Base-by-base conservation (phyloP, 495 filamentous ascomycete genomes). In the Glonium stellatum region DNA sequence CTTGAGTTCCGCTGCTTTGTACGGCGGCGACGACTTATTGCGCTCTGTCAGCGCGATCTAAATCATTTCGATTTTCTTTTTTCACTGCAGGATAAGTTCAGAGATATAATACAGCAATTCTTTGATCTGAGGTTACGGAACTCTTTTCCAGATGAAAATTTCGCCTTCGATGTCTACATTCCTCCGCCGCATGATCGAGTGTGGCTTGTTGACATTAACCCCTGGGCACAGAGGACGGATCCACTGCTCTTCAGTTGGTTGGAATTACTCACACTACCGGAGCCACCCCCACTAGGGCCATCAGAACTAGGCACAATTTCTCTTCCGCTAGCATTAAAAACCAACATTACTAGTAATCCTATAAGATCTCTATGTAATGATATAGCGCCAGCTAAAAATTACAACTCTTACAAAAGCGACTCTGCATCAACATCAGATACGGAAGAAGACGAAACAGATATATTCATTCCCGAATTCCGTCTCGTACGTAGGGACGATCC, bases 1-100 rank as follows among this genome's bases (percentile, higher is more conserved):
- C 82, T 96, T 64, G 93, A 99, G 67, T 97, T 97, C 75, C 84
- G 93, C 18, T 95, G 88, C 69, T 99, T 97, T 69, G 95, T 96
- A 31, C 87, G 90, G 57, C 75, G 85, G 21, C 77, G 89, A 3
- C 82, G 79, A 25, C 76, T 99, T 3, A 77, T 99, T 9, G 92
- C 84, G 64, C 85, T 96, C 55, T 87, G 84, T 25, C 93, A 97
- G 74, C 84, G 93, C 0, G 95, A 97, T 66, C 80, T 89, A 12
- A 95, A 95, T 69, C 82, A 92, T 75, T 97, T 89, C 73, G 83
- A 86, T 25, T 97, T 96, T 70, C 78, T 97, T 0, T 79, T 82
- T 54, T 68, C 71, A 0, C 79, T 97, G 72, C 78, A 82, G 11
- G 73, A 82, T 1, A 75, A 82, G 53, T 77, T 97, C 34, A 71